Evolutionary conservation across 1,284 basidiomycete genomes (phyloP).

Genomic region (Megacollybia platyphylla): DNA sequence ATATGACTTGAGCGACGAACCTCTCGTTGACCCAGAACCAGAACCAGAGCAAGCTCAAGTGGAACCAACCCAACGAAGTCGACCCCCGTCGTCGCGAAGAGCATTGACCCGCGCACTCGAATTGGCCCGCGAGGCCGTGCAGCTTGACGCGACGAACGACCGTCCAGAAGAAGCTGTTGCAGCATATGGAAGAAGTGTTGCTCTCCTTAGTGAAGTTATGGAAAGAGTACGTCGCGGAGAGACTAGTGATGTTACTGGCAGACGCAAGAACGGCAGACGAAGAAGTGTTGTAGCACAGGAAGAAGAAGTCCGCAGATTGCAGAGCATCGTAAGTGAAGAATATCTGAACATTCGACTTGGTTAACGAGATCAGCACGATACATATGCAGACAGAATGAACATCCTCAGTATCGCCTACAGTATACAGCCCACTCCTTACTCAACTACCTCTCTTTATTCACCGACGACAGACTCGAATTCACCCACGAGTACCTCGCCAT

Average conservation of each 20-base stretch:
- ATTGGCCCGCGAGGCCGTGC: slow-evolving; percentile 73
- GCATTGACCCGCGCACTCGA: slow-evolving; percentile 70
- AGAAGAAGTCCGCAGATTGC: slow-evolving; percentile 69
- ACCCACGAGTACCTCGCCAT: slow-evolving; percentile 15
- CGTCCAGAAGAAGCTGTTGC: slow-evolving; percentile 71
- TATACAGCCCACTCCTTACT: slow-evolving; percentile 60
- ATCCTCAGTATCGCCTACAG: slow-evolving; percentile 77
- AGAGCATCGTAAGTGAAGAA: slow-evolving; percentile 58
- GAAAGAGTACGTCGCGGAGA: slow-evolving; percentile 73
- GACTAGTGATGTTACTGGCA: slow-evolving; percentile 38
- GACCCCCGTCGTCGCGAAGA: slow-evolving; percentile 61
- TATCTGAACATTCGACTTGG: not conserved
- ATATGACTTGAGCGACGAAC: slow-evolving; percentile 29
- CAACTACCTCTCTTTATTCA: slow-evolving; percentile 42
- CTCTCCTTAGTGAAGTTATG: slow-evolving; percentile 76
- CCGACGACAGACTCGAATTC: slow-evolving; percentile 17
- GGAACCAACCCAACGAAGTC: slow-evolving; percentile 21
- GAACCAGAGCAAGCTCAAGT: slow-evolving; percentile 15
- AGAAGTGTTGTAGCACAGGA: slow-evolving; percentile 75
- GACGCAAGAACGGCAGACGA: slow-evolving; percentile 44
- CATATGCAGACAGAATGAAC: slow-evolving; percentile 80
- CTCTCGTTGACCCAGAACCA: slow-evolving; percentile 42
- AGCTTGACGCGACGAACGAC: slow-evolving; percentile 69
- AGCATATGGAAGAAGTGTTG: slow-evolving; percentile 72
- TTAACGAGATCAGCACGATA: slow-evolving; percentile 52